These are phyloP conservation scores for Nakazawaea laoshanensis DNA, from an alignment of 805 yeast species.

Conservation along the genomic window DNA sequence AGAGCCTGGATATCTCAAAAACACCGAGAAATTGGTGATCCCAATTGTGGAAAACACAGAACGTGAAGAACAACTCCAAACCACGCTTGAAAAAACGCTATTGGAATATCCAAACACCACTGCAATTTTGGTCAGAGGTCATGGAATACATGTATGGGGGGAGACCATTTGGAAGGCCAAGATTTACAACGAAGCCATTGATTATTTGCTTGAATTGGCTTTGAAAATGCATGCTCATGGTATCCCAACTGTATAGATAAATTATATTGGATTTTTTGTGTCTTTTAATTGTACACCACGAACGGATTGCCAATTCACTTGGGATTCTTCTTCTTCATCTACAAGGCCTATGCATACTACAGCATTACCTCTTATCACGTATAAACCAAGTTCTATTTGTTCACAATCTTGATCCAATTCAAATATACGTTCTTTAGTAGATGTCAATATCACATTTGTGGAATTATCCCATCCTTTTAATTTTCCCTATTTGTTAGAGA, in stretches of 20 bases:
- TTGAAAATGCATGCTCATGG: constrained; percentile 72
- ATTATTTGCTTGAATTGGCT: constrained; percentile 78
- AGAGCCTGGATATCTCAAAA: constrained; percentile 60
- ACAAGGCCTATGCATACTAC: constrained; percentile 49
- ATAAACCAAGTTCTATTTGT: constrained; percentile 36
- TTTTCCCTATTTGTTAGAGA: constrained; percentile 23
- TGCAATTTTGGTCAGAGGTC: constrained; percentile 86
- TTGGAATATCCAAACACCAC: constrained; percentile 66
- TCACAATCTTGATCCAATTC: constrained; percentile 27
- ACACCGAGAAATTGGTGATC: constrained; percentile 66
- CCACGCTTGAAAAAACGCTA: constrained; percentile 55
- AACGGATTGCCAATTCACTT: constrained; percentile 30
- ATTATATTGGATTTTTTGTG: constrained; percentile 19
- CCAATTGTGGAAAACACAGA: constrained; percentile 92
- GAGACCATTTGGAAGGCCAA: constrained; percentile 88
- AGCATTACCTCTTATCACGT: constrained; percentile 50
- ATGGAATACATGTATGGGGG: constrained; percentile 97
- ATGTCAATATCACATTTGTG: constrained; percentile 48
- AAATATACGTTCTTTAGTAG: constrained; percentile 43
- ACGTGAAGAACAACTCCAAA: constrained; percentile 76
- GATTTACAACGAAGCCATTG: constrained; percentile 87
- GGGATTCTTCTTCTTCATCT: constrained; percentile 31
- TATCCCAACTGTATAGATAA: constrained; percentile 35
- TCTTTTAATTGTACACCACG: constrained; percentile 18
- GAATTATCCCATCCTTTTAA: constrained; percentile 58